Evolutionary conservation across 176 grass and related monocot species (phyloP), one percentile per base, ranked within the genome.

Genomic region (Oryza australiensis): DNA sequence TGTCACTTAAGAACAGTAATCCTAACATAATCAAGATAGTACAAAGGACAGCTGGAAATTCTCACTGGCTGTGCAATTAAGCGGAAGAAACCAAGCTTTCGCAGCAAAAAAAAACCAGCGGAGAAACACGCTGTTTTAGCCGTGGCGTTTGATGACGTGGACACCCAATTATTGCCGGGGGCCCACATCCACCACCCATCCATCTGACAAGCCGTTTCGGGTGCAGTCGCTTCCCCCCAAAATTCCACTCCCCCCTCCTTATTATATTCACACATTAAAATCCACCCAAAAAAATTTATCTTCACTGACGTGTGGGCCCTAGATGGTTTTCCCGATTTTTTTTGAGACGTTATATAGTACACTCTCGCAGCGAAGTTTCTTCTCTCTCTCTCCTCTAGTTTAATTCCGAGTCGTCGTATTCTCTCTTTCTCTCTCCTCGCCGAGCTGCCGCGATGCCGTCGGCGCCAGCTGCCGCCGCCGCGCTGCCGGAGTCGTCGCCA

Each of bases 121-220:
- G 24, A 43, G 41, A 24, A 14, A 62, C 24, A 57, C 40, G 5
- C 5, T 32, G 73, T 18, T 68, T 45, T 24, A 57, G 63, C 63
- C 13, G 15, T 15, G 60, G 71, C 42, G 5, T 18, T 18, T 40
- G 82, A 32, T 75, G 85, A 81, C 81, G 82, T 87, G 89, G 81
- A 65, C 64, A 35, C 64, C 63, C 81, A 80, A 84, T 87, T 79
- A 88, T 85, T 91, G n/a, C 2, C 2, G 3, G 89, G 82, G 82
- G 8, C 34, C 70, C 78, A 81, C 71, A 33, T 14, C 34, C 38
- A 22, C 86, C 66, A 66, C 41, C 38, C 9, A 30, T 28, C 49
- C 76, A 77, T 71, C 82, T 70, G 51, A 66, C 79, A 66, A 72
- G 33, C 80, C 75, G 75, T 89, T 89, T 66, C 68, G 7, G 75